Evolutionary conservation across 1,284 basidiomycete species (phyloP), one percentile per base, ranked within the genome.

Genomic region (Stygiomarasmius scandens): DNA sequence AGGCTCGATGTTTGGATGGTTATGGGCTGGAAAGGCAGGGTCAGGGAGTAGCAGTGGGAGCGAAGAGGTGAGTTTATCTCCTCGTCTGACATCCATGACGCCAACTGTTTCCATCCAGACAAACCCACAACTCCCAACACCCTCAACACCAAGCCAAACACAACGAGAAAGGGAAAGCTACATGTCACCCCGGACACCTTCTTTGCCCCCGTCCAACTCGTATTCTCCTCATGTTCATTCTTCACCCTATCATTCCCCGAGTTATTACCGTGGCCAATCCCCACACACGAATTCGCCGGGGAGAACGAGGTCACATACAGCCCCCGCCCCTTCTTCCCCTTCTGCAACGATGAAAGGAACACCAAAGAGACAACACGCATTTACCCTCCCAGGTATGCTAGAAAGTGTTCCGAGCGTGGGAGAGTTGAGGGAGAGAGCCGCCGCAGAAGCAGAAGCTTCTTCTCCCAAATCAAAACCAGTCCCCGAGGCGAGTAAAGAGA

Each of bases 1-100:
- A 32, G 48, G 48, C 12, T 50, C 14, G 25, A 29, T 56, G 6
- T 46, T 56, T 29, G 55, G 55, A 0, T 56, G 55, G 55, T 36
- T 56, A 25, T 56, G 55, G 55, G 3, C 22, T 16, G 24, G 46
- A 5, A 23, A 47, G 16, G 22, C 14, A 47, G 46, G 46, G 46
- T 24, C 8, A 14, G 46, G 22, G n/a, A 23, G 20, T 47, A 47
- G 46, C 8, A 16, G 19, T 29, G 8, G 48, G 25, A 24, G 6
- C 14, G 12, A 24, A 29, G 48, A 24, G 20, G 19, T 29, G 48
- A 23, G 46, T 47, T 47, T 27, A 45, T 45, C 9, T n/a, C 43
- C 43, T 14, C 43, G 20, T 10, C 43, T 23, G 11, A 45, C 43
- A 11, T 23, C n/a, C n/a, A n/a, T n/a, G n/a, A n/a, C n/a, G n/a